Percentiles rank a stretch among this genome's conserved stretches.
Evolutionary conservation across 441 rosid species (phyloP).

Genomic region (Mallotus japonicus): DNA sequence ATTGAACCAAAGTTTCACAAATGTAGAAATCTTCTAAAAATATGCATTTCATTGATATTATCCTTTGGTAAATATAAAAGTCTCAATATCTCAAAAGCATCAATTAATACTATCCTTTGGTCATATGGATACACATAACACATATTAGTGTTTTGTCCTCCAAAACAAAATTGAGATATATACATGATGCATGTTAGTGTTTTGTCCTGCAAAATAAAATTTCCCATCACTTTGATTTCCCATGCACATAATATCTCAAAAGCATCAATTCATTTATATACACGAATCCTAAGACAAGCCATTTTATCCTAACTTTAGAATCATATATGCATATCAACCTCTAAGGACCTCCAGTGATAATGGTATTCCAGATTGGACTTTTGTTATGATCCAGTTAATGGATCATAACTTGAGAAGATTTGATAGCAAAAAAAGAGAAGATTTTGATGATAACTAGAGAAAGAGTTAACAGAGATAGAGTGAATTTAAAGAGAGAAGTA

Average conservation of each 20-base stretch:
- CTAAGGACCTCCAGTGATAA: background rate
- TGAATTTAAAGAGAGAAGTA: no score
- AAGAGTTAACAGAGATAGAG: no score
- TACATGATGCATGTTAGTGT: background rate
- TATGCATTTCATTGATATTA: background rate
- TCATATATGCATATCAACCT: constrained; percentile 2
- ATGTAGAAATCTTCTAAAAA: background rate
- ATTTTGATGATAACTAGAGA: no score
- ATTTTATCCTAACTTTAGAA: constrained; percentile 6
- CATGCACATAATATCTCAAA: background rate
- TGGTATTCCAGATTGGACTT: background rate
- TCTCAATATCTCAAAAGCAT: no score
- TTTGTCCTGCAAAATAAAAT: background rate
- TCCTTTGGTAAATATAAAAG: no score
- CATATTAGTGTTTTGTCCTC: background rate
- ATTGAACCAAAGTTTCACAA: background rate
- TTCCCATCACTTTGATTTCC: background rate
- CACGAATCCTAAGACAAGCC: background rate
- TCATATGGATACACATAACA: background rate
- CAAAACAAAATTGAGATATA: background rate
- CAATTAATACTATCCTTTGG: no score
- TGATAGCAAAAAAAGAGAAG: no score
- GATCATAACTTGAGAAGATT: no score
- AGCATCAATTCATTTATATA: background rate
- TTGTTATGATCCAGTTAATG: no score